Evolutionary conservation across 495 filamentous ascomycete species (phyloP).

Genomic region (Penicillium mononematosum): DNA sequence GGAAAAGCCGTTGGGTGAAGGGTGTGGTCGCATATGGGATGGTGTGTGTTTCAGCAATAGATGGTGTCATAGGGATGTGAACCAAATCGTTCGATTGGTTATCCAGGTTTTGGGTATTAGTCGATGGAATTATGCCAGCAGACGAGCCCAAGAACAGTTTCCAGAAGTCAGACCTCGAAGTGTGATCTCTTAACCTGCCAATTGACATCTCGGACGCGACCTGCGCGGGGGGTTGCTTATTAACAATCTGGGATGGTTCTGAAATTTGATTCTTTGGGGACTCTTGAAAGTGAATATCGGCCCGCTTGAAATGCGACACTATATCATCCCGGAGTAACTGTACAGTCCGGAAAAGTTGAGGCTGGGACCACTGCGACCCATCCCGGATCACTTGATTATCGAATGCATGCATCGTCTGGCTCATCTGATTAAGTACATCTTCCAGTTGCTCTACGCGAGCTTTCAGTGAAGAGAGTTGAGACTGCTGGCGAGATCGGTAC

Average conservation of each 20-base stretch:
- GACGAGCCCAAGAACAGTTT: background rate
- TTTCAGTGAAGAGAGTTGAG: slow-evolving; percentile 18
- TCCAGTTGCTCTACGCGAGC: slow-evolving; percentile 19
- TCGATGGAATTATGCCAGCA: background rate
- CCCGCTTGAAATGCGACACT: slow-evolving; percentile 8
- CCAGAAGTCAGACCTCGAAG: slow-evolving; percentile 2
- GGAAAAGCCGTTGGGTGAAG: slow-evolving; percentile 11
- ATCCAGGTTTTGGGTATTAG: background rate
- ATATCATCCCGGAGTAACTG: slow-evolving; percentile 15
- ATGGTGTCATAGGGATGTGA: background rate
- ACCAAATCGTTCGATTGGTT: background rate
- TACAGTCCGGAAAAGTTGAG: slow-evolving; percentile 14
- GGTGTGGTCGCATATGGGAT: slow-evolving; percentile 2
- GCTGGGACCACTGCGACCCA: slow-evolving; percentile 8
- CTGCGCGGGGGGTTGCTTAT: background rate
- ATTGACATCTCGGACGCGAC: background rate
- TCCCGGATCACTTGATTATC: slow-evolving; percentile 11
- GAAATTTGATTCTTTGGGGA: background rate
- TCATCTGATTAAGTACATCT: slow-evolving; percentile 16
- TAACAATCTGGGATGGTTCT: background rate
- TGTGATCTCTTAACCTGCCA: background rate
- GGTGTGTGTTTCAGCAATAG: background rate
- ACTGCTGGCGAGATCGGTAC: slow-evolving; percentile 24
- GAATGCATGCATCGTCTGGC: slow-evolving; percentile 15
- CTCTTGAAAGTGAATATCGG: background rate